phyloP scores from a whole-genome alignment of 2,329 filamentous ascomycete genomes.

The Teratosphaeria nubilosa region DNA sequence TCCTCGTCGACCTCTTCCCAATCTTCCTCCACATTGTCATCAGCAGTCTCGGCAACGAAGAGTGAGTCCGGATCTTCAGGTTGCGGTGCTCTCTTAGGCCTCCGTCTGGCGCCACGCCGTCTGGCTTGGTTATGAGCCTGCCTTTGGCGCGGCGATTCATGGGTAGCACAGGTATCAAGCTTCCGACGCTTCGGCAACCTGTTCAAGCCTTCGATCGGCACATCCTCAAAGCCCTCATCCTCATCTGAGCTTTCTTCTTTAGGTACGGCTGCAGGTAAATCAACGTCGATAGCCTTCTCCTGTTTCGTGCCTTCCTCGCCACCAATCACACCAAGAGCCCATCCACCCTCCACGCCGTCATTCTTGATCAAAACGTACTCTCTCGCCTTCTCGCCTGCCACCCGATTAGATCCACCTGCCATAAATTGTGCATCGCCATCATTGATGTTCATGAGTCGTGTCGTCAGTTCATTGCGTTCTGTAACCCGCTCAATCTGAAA shows the following conservation, averaged over 20 bases:
- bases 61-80: conserved; percentile 41
- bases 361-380: conserved; percentile 97
- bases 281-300: conserved; percentile 87
- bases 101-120: conserved; percentile 11
- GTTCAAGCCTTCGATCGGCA: conserved; percentile 84
- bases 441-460: conserved; percentile 86
- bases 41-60: conserved; percentile 39
- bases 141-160: conserved; percentile 33
- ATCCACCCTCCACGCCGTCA: conserved; percentile 86
- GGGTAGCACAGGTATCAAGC: conserved; percentile 14
- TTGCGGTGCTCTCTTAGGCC: background rate
- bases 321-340: conserved; percentile 80
- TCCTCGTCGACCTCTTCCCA: conserved; percentile 32
- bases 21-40: conserved; percentile 14
- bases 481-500: conserved; percentile 93
- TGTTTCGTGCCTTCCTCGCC: conserved; percentile 69
- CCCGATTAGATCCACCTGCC: conserved; percentile 45
- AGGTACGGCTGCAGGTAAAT: conserved; percentile 37
- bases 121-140: conserved; percentile 38
- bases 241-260: conserved; percentile 46
- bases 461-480: conserved; percentile 88
- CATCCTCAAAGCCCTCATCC: conserved; percentile 78
- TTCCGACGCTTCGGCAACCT: conserved; percentile 56
- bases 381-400: conserved; percentile 76
- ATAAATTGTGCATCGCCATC: conserved; percentile 62